A percentile compares a stretch with the other conserved stretches of the same genome.
These are phyloP conservation scores for Setomelanomma holmii DNA, from an alignment of 2,329 filamentous ascomycete species.

Conservation along the genomic window DNA sequence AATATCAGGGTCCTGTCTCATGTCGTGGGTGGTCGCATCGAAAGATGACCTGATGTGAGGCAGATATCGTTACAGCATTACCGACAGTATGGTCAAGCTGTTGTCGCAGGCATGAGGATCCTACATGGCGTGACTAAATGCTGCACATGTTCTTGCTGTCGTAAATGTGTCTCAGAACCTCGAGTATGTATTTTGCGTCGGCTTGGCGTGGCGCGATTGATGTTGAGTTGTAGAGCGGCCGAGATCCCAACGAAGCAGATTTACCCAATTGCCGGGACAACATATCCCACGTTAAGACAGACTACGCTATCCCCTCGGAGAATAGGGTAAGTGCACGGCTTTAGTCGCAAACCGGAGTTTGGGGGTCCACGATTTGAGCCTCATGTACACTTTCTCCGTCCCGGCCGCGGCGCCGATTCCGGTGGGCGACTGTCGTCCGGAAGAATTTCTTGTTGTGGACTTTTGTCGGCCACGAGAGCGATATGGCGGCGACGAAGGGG, in stretches of 20 bases:
- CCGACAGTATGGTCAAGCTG: too few relatives aligned
- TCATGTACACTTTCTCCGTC: constrained; percentile 21
- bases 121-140: too few relatives aligned
- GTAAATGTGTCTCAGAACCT: background rate
- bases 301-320: constrained; percentile 15
- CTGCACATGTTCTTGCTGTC: too few relatives aligned
- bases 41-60: too few relatives aligned
- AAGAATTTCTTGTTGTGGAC: constrained; percentile 23
- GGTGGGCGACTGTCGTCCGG: constrained; percentile 27
- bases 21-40: too few relatives aligned
- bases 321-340: constrained; percentile 30
- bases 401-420: constrained; percentile 35
- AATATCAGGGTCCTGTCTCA: too few relatives aligned
- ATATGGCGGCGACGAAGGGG: background rate
- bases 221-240: background rate
- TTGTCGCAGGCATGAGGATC: too few relatives aligned
- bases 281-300: constrained; percentile 8
- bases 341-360: constrained; percentile 1
- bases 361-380: constrained; percentile 20
- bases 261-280: constrained; percentile 15
- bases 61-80: too few relatives aligned
- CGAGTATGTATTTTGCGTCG: background rate
- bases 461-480: background rate
- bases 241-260: background rate
- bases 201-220: constrained; percentile 1